A percentile compares a stretch with the other conserved stretches of the same genome.
Evolutionary conservation across 2,329 filamentous ascomycete genomes (phyloP).

Genomic region (Ramularia collo-cygni): DNA sequence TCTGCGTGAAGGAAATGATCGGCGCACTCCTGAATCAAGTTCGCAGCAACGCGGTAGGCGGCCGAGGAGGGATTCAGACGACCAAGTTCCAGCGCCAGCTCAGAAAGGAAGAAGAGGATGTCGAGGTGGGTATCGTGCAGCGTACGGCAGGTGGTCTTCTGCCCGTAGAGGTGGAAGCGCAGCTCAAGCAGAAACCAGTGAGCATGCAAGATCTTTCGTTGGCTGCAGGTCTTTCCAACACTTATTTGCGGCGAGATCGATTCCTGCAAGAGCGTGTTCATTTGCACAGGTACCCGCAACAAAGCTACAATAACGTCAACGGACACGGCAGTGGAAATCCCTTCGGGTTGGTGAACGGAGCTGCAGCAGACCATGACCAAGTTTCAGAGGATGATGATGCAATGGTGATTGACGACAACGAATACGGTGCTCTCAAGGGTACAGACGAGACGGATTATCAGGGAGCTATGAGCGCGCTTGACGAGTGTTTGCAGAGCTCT

Average conservation of each 20-base stretch:
- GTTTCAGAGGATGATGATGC: conserved; percentile 17
- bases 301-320: no score
- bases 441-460: conserved; percentile 24
- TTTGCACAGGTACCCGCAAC: conserved; percentile 22
- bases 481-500: conserved; percentile 30
- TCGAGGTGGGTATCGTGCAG: conserved; percentile 63
- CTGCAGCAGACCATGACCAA: conserved; percentile 45
- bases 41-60: conserved; percentile 46
- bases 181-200: conserved; percentile 63
- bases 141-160: conserved; percentile 71
- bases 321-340: no score
- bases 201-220: conserved; percentile 73
- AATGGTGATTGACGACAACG: conserved; percentile 31
- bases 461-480: conserved; percentile 31
- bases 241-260: conserved; percentile 70
- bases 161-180: conserved; percentile 72
- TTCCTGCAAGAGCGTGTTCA: conserved; percentile 64
- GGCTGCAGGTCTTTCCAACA: conserved; percentile 67
- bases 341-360: conserved; percentile 46
- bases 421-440: conserved; percentile 32
- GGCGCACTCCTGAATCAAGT: conserved; percentile 49
- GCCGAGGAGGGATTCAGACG: conserved; percentile 56
- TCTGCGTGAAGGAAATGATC: conserved; percentile 56
- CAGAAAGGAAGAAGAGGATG: conserved; percentile 66
- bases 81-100: conserved; percentile 70